These are phyloP conservation scores for Multifurca ochricompacta DNA, from an alignment of 768 basidiomycete genomes.

Conservation along the genomic window DNA sequence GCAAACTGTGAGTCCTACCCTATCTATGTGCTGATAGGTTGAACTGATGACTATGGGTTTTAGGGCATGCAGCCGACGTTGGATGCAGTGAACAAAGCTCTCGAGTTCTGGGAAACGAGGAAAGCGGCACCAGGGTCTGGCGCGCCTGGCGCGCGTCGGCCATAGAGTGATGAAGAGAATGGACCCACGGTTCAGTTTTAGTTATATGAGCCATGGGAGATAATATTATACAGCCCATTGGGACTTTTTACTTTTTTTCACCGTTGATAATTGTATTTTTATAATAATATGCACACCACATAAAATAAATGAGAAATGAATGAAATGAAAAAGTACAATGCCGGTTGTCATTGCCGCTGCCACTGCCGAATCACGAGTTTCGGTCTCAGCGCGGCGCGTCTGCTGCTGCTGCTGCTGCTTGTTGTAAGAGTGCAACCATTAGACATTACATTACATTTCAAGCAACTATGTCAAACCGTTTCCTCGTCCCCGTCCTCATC, in stretches of 20 bases:
- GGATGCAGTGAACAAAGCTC: conserved; percentile 64
- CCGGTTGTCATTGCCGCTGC: too few relatives aligned
- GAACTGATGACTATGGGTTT: not conserved
- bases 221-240: conserved; percentile 11
- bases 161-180: not conserved
- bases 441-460: not conserved
- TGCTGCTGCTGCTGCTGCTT: not conserved
- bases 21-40: not conserved
- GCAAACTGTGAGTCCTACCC: conserved; percentile 45
- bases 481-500: conserved; percentile 73
- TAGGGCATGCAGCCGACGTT: conserved; percentile 74
- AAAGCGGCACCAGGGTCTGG: conserved; percentile 10
- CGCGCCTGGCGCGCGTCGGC: conserved; percentile 1
- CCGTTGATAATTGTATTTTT: not conserved
- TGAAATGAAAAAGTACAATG: not conserved
- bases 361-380: too few relatives aligned
- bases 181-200: not conserved
- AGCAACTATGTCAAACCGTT: conserved; percentile 50
- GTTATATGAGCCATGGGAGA: not conserved
- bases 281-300: not conserved
- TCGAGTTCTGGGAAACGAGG: conserved; percentile 38
- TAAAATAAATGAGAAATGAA: too few relatives aligned
- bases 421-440: not conserved
- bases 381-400: too few relatives aligned
- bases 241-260: conserved; percentile 2